phyloP scores from a whole-genome alignment of 306 rosid species.

The Acacia acuminata region DNA sequence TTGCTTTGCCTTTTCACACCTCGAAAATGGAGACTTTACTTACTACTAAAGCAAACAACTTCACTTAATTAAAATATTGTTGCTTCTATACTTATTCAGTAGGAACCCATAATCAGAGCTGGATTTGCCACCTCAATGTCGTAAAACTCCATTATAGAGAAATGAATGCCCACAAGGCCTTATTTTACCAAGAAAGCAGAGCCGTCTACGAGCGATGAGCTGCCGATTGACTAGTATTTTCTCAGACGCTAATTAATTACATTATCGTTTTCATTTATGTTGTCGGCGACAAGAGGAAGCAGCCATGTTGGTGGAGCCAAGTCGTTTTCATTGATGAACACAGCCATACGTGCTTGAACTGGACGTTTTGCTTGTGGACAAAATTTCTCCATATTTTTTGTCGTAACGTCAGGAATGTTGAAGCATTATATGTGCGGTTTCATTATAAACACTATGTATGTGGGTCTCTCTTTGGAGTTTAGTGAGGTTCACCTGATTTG shows the following conservation, averaged over 20 bases:
- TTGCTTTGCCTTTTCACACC: constrained; percentile 33
- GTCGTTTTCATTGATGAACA: constrained; percentile 25
- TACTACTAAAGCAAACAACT: constrained; percentile 42
- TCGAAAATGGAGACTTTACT: constrained; percentile 31
- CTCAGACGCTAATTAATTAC: constrained; percentile 35
- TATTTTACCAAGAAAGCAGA: constrained; percentile 17
- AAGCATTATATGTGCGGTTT: not conserved
- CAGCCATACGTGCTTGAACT: constrained; percentile 32
- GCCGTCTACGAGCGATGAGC: constrained; percentile 18
- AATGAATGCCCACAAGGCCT: constrained; percentile 28
- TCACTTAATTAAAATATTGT: constrained; percentile 31
- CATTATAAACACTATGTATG: not conserved
- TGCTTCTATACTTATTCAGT: constrained; percentile 6
- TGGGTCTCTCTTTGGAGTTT: not conserved
- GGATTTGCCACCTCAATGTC: constrained; percentile 30
- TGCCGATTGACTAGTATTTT: constrained; percentile 28
- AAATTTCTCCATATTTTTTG: constrained; percentile 25
- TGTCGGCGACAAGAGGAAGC: constrained; percentile 57
- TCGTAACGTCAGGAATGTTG: not conserved
- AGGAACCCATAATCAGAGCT: constrained; percentile 20
- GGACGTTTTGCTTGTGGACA: constrained; percentile 57
- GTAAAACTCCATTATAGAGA: constrained; percentile 24
- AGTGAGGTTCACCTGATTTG: not conserved
- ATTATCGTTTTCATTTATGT: constrained; percentile 42
- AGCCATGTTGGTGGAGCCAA: constrained; percentile 64